Base-by-base conservation (phyloP, 768 basidiomycete genomes). In the Tulasnella sp. region DNA sequence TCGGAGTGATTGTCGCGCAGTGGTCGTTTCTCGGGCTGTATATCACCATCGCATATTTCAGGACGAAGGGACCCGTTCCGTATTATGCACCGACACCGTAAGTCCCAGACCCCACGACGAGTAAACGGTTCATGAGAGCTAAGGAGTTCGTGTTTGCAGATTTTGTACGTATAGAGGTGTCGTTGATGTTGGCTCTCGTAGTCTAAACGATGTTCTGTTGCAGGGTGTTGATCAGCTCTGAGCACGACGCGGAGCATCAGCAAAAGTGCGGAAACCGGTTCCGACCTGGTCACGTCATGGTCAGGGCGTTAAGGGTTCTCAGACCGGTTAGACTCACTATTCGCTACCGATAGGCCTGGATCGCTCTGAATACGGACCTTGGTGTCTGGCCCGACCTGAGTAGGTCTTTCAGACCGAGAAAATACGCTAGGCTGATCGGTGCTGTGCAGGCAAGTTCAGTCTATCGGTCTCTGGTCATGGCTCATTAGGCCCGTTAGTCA, bases 31-130 rank as follows among this genome's bases (percentile, higher is more conserved):
- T 44, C 16, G 29, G 36, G 5, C 64, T 73, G 40, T 73, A 69
- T 32, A 66, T 73, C 36, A n/a, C 52, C 1, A 22, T 73, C 35
- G 72, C 67, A 11, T 44, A 67, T 36, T 37, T 32, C 7, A 22
- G 69, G 36, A 37, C 69, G 17, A 73, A 19, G 17, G 42, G 32
- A 5, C n/a, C n/a, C 11, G 64, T 41, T 1, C 72, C 72, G 0
- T 73, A 67, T 40, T 67, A 41, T n/a, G 66, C 67, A 14, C 72
- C 66, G 17, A 72, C 72, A 14, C 72, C 72, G 72, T 71, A 29
- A 32, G 70, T 29, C 19, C 29, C 8, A n/a, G n/a, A n/a, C n/a
- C n/a, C n/a, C n/a, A n/a, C n/a, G n/a, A n/a, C n/a, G n/a, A n/a
- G n/a, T n/a, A n/a, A n/a, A n/a, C n/a, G n/a, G n/a, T n/a, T n/a